phyloP scores from a whole-genome alignment of 768 basidiomycete species.

The Gloeostereum incarnatum region DNA sequence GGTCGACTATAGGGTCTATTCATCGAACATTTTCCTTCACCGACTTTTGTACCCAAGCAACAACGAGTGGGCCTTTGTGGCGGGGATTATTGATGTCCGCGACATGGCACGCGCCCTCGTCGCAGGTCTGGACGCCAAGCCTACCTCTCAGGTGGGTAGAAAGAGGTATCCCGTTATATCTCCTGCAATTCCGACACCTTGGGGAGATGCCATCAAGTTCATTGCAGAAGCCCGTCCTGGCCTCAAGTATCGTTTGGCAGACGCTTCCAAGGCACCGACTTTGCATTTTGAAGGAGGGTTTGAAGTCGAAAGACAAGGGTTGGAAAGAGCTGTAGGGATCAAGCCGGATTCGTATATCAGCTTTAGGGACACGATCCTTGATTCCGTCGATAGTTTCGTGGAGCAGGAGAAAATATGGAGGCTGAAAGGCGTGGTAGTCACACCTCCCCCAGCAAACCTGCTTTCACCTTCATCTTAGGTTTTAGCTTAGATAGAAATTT shows the following conservation, averaged over 20 bases:
- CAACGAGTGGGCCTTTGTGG: slow-evolving; percentile 1
- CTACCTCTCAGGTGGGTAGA: background rate
- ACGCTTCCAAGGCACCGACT: background rate
- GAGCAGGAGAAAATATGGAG: background rate
- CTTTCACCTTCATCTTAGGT: no score
- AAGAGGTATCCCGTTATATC: slow-evolving; percentile 1
- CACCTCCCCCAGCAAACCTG: no score
- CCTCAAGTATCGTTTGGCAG: slow-evolving; percentile 4
- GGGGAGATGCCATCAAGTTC: slow-evolving; percentile 3
- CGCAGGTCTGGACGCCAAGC: slow-evolving; percentile 4
- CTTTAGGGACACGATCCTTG: slow-evolving; percentile 1
- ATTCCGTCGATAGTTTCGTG: slow-evolving; percentile 4
- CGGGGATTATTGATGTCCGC: slow-evolving; percentile 5
- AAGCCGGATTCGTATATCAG: slow-evolving; percentile 1
- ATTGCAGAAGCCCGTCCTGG: slow-evolving; percentile 3
- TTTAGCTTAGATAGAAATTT: no score
- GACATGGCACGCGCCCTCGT: slow-evolving; percentile 5
- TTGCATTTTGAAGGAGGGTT: background rate
- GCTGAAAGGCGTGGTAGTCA: no score
- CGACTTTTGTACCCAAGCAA: slow-evolving; percentile 4
- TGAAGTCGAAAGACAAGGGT: background rate
- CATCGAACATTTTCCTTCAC: slow-evolving; percentile 4
- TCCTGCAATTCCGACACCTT: slow-evolving; percentile 5
- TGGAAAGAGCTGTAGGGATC: slow-evolving; percentile 4
- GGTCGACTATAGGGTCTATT: slow-evolving; percentile 1